A percentile compares a stretch with the other conserved stretches of the same genome.
Conservation (phyloP, 2,329 filamentous ascomycete genomes). For the Fusarium sp. region DNA sequence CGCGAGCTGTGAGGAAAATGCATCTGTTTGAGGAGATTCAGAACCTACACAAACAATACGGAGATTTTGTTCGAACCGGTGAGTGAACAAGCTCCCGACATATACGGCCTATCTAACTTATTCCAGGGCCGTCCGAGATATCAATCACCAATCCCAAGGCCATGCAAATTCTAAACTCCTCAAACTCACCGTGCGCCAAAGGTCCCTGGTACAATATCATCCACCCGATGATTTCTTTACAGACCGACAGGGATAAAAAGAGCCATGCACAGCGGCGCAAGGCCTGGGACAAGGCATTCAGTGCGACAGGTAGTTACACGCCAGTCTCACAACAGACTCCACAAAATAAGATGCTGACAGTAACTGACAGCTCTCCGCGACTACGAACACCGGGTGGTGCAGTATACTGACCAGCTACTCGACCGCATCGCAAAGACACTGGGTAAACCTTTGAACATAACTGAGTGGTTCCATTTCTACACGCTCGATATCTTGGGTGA, state of each 20-base stretch:
- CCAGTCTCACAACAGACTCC: no score
- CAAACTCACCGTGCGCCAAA: slow-evolving; percentile 43
- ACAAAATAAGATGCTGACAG: slow-evolving; percentile 11
- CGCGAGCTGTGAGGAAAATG: neutral
- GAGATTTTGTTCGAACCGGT: slow-evolving; percentile 8
- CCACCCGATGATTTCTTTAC: slow-evolving; percentile 50
- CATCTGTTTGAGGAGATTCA: slow-evolving; percentile 7
- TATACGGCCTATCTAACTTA: neutral
- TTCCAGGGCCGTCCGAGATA: slow-evolving; percentile 3
- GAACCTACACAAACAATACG: slow-evolving; percentile 9
- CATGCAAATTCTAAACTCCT: slow-evolving; percentile 1
- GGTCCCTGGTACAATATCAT: slow-evolving; percentile 54
- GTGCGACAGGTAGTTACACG: slow-evolving; percentile 43
- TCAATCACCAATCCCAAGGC: slow-evolving; percentile 5
- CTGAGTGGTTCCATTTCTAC: slow-evolving; percentile 54
- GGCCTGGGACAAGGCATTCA: slow-evolving; percentile 54
- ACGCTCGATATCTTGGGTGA: slow-evolving; percentile 59
- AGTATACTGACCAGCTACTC: slow-evolving; percentile 45
- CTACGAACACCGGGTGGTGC: slow-evolving; percentile 50
- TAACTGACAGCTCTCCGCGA: slow-evolving; percentile 38
- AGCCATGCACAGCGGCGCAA: slow-evolving; percentile 52
- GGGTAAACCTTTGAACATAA: slow-evolving; percentile 48
- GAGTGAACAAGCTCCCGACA: neutral
- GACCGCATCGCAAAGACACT: slow-evolving; percentile 27
- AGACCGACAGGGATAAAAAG: slow-evolving; percentile 51